Evolutionary conservation across 177 flowering plant genomes (phyloP).

Genomic region (Vitis hybrid): DNA sequence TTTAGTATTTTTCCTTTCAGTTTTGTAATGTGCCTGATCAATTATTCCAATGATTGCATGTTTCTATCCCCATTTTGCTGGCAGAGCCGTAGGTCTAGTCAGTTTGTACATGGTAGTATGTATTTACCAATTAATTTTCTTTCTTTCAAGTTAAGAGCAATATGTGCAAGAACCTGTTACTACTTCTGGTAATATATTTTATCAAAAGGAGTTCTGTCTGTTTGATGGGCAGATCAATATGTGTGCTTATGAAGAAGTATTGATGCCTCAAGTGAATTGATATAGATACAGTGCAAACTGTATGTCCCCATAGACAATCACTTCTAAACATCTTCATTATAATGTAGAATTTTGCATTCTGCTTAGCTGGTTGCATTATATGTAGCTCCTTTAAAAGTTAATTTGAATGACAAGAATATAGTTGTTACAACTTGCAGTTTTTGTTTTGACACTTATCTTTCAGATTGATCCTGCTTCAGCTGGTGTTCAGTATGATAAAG

Average conservation of each 20-base stretch:
- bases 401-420: no score
- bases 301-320: neutral
- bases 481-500: conserved; percentile 87
- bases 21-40: no score
- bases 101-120: no score
- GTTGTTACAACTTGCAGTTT: no score
- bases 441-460: conserved; percentile 12
- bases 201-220: neutral
- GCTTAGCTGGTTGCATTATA: neutral
- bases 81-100: no score
- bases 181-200: neutral
- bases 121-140: no score
- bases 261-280: neutral
- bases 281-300: neutral
- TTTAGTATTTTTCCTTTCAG: no score
- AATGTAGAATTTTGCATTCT: neutral
- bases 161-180: neutral
- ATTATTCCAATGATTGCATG: no score
- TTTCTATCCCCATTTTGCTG: no score
- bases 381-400: neutral
- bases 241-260: neutral
- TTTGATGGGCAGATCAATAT: neutral
- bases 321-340: neutral
- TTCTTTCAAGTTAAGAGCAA: no score
- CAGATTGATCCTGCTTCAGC: conserved; percentile 86